phyloP scores from a whole-genome alignment of 2,329 filamentous ascomycete species.

The Madurella mycetomatis region DNA sequence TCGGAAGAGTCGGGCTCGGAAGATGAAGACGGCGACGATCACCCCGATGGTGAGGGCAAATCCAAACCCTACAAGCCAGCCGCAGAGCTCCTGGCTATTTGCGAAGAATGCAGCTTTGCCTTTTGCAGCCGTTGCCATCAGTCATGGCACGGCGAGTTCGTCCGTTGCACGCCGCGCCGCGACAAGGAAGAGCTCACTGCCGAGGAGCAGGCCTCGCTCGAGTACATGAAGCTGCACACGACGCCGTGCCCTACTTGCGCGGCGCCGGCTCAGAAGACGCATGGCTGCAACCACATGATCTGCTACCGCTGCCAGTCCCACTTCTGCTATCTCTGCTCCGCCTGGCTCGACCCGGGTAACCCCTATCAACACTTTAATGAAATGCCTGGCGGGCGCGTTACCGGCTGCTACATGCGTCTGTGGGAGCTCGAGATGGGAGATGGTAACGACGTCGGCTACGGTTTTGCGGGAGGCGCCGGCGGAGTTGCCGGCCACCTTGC shows the following conservation, averaged over 20 bases:
- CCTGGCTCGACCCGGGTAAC: slow-evolving; percentile 76
- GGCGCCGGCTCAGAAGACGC: slow-evolving; percentile 80
- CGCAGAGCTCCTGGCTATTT: slow-evolving; percentile 71
- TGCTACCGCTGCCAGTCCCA: slow-evolving; percentile 86
- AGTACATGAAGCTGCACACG: slow-evolving; percentile 77
- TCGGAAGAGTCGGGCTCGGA: slow-evolving; percentile 44
- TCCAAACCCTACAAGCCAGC: slow-evolving; percentile 33
- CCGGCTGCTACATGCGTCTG: slow-evolving; percentile 74
- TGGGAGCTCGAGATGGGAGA: slow-evolving; percentile 90
- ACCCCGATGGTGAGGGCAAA: slow-evolving; percentile 17
- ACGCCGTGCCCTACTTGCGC: slow-evolving; percentile 86
- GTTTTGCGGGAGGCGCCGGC: slow-evolving; percentile 34
- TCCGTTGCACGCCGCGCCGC: slow-evolving; percentile 62
- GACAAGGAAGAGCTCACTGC: slow-evolving; percentile 67
- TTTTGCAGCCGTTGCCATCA: slow-evolving; percentile 70
- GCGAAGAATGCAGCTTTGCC: slow-evolving; percentile 82
- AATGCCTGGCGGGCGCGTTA: slow-evolving; percentile 45
- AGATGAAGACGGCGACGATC: slow-evolving; percentile 39
- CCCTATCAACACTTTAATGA: slow-evolving; percentile 88
- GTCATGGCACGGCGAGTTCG: slow-evolving; percentile 90
- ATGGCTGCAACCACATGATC: slow-evolving; percentile 96
- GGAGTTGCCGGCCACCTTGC: slow-evolving; percentile 23
- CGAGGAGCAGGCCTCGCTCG: slow-evolving; percentile 80
- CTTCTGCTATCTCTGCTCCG: slow-evolving; percentile 90
- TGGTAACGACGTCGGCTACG: slow-evolving; percentile 48